A percentile compares a stretch with the other conserved stretches of the same genome.
These are phyloP conservation scores for Anaeramoeba flamelloides DNA, from an alignment of 78 protist genomes.

Conservation along the genomic window DNA sequence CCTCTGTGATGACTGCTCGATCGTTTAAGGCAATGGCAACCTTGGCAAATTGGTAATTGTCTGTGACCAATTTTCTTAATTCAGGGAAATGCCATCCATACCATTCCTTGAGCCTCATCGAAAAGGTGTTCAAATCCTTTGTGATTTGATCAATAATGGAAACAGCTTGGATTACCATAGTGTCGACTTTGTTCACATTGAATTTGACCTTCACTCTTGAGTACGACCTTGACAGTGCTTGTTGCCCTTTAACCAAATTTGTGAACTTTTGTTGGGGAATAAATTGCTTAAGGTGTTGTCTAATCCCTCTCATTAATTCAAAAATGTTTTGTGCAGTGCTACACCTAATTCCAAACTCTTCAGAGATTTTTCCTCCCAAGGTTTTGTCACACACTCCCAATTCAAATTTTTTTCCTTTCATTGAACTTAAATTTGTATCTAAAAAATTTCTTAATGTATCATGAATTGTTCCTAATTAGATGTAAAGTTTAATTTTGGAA, in stretches of 20 bases:
- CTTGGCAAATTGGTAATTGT: no score
- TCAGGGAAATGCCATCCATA: slow-evolving; percentile 99
- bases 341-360: slow-evolving; percentile 14
- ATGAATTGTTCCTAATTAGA: no score
- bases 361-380: no score
- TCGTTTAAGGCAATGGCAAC: no score
- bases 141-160: slow-evolving; percentile 82
- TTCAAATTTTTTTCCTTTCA: no score
- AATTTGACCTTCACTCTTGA: slow-evolving; percentile 92
- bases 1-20: no score
- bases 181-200: slow-evolving; percentile 90
- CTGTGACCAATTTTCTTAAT: slow-evolving; percentile 62
- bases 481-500: no score
- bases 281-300: background rate
- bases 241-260: slow-evolving; percentile 55
- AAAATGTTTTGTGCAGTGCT: slow-evolving; percentile 18
- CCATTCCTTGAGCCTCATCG: slow-evolving; percentile 99
- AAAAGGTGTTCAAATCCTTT: slow-evolving; percentile 88
- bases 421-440: no score
- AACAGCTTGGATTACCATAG: slow-evolving; percentile 95
- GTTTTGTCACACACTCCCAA: no score
- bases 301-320: slow-evolving; percentile 45
- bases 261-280: background rate
- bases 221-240: slow-evolving; percentile 50
- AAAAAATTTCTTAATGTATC: no score